Evolutionary conservation across 768 basidiomycete species (phyloP), one percentile per base, ranked within the genome.

Genomic region (Amanita jacksonii): DNA sequence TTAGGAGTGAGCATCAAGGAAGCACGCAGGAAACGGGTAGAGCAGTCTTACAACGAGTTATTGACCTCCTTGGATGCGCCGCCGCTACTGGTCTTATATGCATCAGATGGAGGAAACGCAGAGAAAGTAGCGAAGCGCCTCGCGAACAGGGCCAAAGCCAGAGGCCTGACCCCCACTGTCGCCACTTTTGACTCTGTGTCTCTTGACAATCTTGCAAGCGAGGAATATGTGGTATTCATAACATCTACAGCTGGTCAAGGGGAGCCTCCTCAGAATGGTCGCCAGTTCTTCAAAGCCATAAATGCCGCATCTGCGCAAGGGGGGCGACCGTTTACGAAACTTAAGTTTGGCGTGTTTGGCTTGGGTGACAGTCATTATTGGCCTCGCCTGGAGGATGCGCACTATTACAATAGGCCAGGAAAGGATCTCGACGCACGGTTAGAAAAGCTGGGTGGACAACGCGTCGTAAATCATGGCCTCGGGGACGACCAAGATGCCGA

Each of bases 321-420:
- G 15, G 81, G 83, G 41, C 69, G 65, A 43, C 66, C 73, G 4
- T 67, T 91, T 33, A 49, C 66, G 41, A 81, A 80, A 49, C 67
- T 91, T 47, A 81, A 76, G 56, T 87, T 77, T 62, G 64, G 82
- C 42, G 91, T 98, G 34, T 96, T 98, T 53, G 94, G 72, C 38
- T 85, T 99, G 79, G 96, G 96, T 49, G 96, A 99, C 62, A 93
- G 86, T 60, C 93, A 96, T 64, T 99, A 99, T 67, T 99, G 96
- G 96, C 96, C 96, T 7, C 77, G 96, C 32, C 75, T 86, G 13
- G 92, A 98, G 62, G 96, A 98, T 56, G 83, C 82, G n/a, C 86
- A 90, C 54, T 98, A 94, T 63, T 99, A 97, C 72, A 99, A 98
- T 74, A 96, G 91, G 63, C 81, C 94, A 0, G 76, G 81, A 13